Percentiles rank a stretch among this genome's conserved stretches.
These are phyloP conservation scores for Lactifluus piperatus DNA, from an alignment of 768 basidiomycete genomes.

Conservation along the genomic window DNA sequence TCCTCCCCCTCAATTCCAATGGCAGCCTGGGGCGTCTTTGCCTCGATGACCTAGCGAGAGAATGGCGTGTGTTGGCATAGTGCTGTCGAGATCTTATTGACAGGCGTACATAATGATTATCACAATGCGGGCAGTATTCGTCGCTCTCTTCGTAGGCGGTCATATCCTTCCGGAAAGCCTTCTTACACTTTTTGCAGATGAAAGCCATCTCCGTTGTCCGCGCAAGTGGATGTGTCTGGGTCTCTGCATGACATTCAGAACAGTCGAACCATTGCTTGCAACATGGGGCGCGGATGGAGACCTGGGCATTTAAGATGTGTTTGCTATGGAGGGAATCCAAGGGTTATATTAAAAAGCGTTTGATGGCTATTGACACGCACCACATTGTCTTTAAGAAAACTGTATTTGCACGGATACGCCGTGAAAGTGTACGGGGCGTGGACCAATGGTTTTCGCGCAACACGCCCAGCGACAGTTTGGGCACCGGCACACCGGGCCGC, in stretches of 20 bases:
- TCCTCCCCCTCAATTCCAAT: conserved; percentile 90
- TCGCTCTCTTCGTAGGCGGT: conserved; percentile 86
- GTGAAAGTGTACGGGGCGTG: not conserved
- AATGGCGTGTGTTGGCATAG: not conserved
- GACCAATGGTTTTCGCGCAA: no score
- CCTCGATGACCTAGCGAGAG: conserved; percentile 71
- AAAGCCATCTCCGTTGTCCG: conserved; percentile 82
- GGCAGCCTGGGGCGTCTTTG: conserved; percentile 82
- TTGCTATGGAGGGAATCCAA: conserved; percentile 44
- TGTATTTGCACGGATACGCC: not conserved
- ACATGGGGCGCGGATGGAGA: conserved; percentile 91
- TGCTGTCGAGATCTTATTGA: not conserved
- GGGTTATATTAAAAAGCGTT: not conserved
- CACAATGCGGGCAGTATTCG: conserved; percentile 97
- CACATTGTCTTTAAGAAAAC: not conserved
- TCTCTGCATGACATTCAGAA: conserved; percentile 87
- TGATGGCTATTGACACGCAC: not conserved
- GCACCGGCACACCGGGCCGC: no score
- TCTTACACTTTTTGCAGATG: conserved; percentile 85
- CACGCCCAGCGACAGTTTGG: no score
- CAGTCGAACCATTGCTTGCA: conserved; percentile 99
- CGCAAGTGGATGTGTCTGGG: conserved; percentile 59
- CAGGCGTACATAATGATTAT: conserved; percentile 88
- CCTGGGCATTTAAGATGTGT: conserved; percentile 95
- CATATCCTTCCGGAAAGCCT: conserved; percentile 97